These are phyloP conservation scores for Epichloe uncinata DNA, from an alignment of 2,329 filamentous ascomycete genomes.

Conservation along the genomic window DNA sequence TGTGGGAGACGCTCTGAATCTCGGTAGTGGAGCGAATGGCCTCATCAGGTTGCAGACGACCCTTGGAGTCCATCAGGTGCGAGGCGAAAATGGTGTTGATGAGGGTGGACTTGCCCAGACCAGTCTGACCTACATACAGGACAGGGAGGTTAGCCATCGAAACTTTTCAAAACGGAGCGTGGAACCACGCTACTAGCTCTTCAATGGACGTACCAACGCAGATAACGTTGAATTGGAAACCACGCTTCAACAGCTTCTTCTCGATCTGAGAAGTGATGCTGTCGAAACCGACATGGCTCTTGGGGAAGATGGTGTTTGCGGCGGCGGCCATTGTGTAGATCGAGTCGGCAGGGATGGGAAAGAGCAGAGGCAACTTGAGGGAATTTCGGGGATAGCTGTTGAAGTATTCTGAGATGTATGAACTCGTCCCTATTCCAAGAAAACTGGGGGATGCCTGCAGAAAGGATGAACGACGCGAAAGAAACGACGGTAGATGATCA, in stretches of 20 bases:
- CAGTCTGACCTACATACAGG: conserved; percentile 67
- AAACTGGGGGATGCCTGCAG: conserved; percentile 10
- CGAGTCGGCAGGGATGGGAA: conserved; percentile 17
- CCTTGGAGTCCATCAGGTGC: conserved; percentile 98
- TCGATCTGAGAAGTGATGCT: conserved; percentile 99
- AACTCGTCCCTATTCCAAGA: conserved; percentile 22
- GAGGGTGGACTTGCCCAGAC: conserved; percentile 94
- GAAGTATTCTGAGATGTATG: conserved; percentile 12
- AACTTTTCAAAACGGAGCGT: background rate
- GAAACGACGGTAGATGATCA: conserved; percentile 5
- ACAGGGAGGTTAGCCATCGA: conserved; percentile 8
- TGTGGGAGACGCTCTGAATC: conserved; percentile 94
- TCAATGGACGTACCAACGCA: conserved; percentile 70
- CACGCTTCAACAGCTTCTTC: conserved; percentile 98
- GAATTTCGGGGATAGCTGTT: conserved; percentile 9
- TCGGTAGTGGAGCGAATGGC: conserved; percentile 90
- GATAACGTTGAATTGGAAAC: conserved; percentile 99
- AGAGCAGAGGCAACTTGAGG: background rate
- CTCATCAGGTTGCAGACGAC: conserved; percentile 83
- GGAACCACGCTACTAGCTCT: conserved; percentile 2
- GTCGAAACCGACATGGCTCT: conserved; percentile 99
- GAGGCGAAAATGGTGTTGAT: conserved; percentile 99
- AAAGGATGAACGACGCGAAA: conserved; percentile 13
- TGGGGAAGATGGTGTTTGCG: conserved; percentile 64
- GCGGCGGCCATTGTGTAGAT: conserved; percentile 51